phyloP scores from a whole-genome alignment of 1,284 basidiomycete genomes.

The Cutaneotrichosporon curvatum region DNA sequence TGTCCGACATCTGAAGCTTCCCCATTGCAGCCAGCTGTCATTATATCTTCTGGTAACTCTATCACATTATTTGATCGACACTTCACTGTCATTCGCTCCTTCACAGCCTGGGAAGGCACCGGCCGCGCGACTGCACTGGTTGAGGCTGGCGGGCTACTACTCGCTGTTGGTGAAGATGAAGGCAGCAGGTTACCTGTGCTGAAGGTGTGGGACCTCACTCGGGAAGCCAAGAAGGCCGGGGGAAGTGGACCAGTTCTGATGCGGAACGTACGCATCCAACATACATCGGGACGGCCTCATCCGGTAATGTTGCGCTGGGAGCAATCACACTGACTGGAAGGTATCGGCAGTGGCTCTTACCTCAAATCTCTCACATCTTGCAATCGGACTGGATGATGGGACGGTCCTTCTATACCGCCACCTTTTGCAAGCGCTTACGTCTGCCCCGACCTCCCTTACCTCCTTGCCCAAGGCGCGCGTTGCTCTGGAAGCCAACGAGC shows the following conservation, averaged over 20 bases:
- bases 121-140: slow-evolving; percentile 49
- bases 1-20: slow-evolving; percentile 32
- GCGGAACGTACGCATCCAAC: slow-evolving; percentile 69
- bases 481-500: slow-evolving; percentile 61
- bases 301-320: slow-evolving; percentile 52
- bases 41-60: slow-evolving; percentile 30
- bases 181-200: slow-evolving; percentile 64
- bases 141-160: slow-evolving; percentile 66
- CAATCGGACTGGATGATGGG: slow-evolving; percentile 89
- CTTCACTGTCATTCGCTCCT: slow-evolving; percentile 64
- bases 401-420: slow-evolving; percentile 86
- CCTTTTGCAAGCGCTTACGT: slow-evolving; percentile 75
- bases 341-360: slow-evolving; percentile 77
- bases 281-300: slow-evolving; percentile 62
- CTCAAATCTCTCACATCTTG: slow-evolving; percentile 71
- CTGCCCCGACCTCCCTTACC: slow-evolving; percentile 53
- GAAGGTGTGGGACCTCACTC: slow-evolving; percentile 81
- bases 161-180: slow-evolving; percentile 83
- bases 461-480: slow-evolving; percentile 71
- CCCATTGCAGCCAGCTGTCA: slow-evolving; percentile 31
- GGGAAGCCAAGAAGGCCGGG: slow-evolving; percentile 62
- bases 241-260: slow-evolving; percentile 59
- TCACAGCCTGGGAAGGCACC: slow-evolving; percentile 65
- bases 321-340: slow-evolving; percentile 45
- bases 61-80: slow-evolving; percentile 56